Evolutionary conservation across 371 early-diverging fungal species (phyloP).

Genomic region (Rhizopus arrhizus): DNA sequence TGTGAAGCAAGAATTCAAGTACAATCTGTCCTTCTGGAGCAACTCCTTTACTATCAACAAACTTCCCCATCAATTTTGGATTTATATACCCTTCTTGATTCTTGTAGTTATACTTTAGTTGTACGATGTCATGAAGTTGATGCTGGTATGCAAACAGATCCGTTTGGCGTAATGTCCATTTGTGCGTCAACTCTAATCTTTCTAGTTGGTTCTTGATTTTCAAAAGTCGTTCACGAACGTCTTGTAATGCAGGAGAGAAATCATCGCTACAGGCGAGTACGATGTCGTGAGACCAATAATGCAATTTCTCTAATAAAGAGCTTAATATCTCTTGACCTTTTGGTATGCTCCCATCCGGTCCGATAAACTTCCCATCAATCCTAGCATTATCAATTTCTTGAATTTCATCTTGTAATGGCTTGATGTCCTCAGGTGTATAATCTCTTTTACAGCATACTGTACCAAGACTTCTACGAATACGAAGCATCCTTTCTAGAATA

Average conservation of each 20-base stretch:
- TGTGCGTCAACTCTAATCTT: constrained; percentile 70
- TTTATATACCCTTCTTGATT: constrained; percentile 23
- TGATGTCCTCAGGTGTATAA: constrained; percentile 45
- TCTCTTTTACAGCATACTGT: constrained; percentile 47
- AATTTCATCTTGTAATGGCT: constrained; percentile 65
- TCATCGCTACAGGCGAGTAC: constrained; percentile 63
- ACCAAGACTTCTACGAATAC: constrained; percentile 64
- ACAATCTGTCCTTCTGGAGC: constrained; percentile 71
- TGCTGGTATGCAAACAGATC: constrained; percentile 83
- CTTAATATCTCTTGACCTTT: constrained; percentile 60
- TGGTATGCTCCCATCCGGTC: constrained; percentile 52
- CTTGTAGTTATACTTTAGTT: constrained; percentile 49
- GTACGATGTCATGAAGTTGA: constrained; percentile 74
- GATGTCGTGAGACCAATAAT: constrained; percentile 74
- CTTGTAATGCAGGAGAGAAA: constrained; percentile 61
- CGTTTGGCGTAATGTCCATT: constrained; percentile 83
- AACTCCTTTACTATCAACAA: constrained; percentile 62
- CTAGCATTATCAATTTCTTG: constrained; percentile 68
- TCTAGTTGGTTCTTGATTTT: constrained; percentile 75
- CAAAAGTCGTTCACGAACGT: constrained; percentile 71
- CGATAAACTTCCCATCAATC: constrained; percentile 73
- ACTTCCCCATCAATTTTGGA: constrained; percentile 52
- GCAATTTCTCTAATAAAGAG: constrained; percentile 75
- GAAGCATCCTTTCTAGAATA: constrained; percentile 63
- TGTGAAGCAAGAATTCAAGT: constrained; percentile 81